Evolutionary conservation across 2,329 filamentous ascomycete genomes (phyloP).

Genomic region (Hypoxylon sp.): DNA sequence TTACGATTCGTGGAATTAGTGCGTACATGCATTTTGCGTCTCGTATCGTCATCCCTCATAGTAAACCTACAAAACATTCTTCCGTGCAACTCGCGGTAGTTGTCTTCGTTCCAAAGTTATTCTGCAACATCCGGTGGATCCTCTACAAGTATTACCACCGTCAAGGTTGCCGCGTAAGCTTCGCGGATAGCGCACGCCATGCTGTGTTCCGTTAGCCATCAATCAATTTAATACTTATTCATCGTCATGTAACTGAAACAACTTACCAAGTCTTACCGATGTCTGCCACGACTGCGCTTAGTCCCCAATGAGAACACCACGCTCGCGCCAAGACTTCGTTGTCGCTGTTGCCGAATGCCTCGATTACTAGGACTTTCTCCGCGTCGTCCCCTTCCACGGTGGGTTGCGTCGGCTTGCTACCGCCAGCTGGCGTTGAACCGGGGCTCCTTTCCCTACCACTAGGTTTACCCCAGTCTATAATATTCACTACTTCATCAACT

Average conservation of each 20-base stretch:
- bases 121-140: slow-evolving; percentile 60
- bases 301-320: slow-evolving; percentile 83
- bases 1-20: slow-evolving; percentile 23
- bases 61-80: slow-evolving; percentile 24
- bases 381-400: slow-evolving; percentile 63
- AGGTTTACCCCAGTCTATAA: slow-evolving; percentile 75
- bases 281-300: slow-evolving; percentile 79
- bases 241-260: slow-evolving; percentile 31
- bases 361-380: slow-evolving; percentile 78
- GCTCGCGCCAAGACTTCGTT: slow-evolving; percentile 83
- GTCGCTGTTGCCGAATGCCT: slow-evolving; percentile 80
- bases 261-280: slow-evolving; percentile 76
- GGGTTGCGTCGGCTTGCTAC: slow-evolving; percentile 43
- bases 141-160: slow-evolving; percentile 78
- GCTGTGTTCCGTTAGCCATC: slow-evolving; percentile 57
- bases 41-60: slow-evolving; percentile 23
- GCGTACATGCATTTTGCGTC: slow-evolving; percentile 15
- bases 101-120: slow-evolving; percentile 26
- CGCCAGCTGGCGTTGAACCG: slow-evolving; percentile 46
- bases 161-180: slow-evolving; percentile 80
- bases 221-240: slow-evolving; percentile 19
- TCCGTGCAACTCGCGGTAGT: slow-evolving; percentile 30
- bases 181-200: slow-evolving; percentile 82
- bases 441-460: slow-evolving; percentile 44
- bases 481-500: slow-evolving; percentile 75